Conservation (phyloP, 2,329 filamentous ascomycete species). For the Fusarium falciforme region DNA sequence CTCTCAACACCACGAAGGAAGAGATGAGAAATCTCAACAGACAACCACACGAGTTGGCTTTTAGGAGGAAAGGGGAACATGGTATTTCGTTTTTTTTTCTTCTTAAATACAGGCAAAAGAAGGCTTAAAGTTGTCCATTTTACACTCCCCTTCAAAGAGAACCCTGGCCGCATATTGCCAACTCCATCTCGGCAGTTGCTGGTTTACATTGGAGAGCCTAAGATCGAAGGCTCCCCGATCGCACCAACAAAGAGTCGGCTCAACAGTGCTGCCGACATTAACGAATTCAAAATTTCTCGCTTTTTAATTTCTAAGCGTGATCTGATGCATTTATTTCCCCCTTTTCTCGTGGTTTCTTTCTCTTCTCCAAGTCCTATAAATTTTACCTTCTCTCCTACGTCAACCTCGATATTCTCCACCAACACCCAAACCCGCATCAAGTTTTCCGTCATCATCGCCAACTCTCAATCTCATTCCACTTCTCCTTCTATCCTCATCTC, state of each 20-base stretch:
- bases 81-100: background rate
- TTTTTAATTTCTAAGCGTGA: background rate
- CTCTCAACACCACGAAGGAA: background rate
- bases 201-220: background rate
- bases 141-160: background rate
- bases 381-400: too few relatives aligned
- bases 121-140: background rate
- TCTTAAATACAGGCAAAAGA: background rate
- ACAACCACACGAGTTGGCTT: background rate
- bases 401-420: too few relatives aligned
- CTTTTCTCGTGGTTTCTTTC: background rate
- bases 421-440: background rate
- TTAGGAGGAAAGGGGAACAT: background rate
- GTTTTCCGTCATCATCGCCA: background rate
- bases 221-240: conserved; percentile 4
- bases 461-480: background rate
- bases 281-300: background rate
- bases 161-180: background rate
- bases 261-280: background rate
- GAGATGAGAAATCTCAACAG: background rate
- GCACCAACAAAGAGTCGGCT: background rate
- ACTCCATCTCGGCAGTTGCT: background rate
- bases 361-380: background rate
- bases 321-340: background rate
- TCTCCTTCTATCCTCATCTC: background rate